Base-by-base conservation (phyloP, 2,329 filamentous ascomycete species). In the Cladosporium velox region DNA sequence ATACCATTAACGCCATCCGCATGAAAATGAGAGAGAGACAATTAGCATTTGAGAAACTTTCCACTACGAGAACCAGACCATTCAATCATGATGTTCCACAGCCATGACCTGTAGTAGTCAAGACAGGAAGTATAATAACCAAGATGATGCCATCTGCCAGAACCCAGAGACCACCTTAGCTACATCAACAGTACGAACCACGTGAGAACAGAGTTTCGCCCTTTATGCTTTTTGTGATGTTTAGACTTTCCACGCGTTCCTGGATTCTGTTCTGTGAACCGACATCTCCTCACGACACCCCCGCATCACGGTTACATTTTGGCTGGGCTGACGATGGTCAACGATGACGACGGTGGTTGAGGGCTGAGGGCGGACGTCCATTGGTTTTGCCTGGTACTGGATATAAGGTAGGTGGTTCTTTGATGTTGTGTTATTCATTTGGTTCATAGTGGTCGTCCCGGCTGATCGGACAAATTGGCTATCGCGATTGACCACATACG, bases 211-310 rank as follows among this genome's bases (percentile, higher is more conserved):
- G 24, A 24, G 24, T 24, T 24, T 24, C 24, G 24, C 24, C 24
- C 24, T 24, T 24, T 24, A 24, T 24, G 24, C 24, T 24, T 24
- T 24, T 24, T 24, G 24, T 24, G 24, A 24, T 24, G 24, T 24
- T 55, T 55, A 55, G 8, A 12, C 28, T 55, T 55, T n/a, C 7
- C 55, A 34, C 32, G 32, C 32, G 55, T 38, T 58, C 34, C 55
- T 41, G 32, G 34, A 58, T 38, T 41, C 24, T 35, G 32, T 34
- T 41, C 24, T 58, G 2, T 11, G 32, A 55, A 34, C 52, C 52
- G 52, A 55, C 55, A 34, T 35, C 55, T 58, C 55, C 55, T 58
- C 55, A 58, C 55, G 14, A 15, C n/a, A 30, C n/a, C 55, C 55
- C 55, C 55, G 55, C 55, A 41, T 21, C 55, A 41, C 1, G 21